These are phyloP conservation scores for Amaranthus palmeri DNA, from an alignment of 148 eudicot species.

Conservation along the genomic window DNA sequence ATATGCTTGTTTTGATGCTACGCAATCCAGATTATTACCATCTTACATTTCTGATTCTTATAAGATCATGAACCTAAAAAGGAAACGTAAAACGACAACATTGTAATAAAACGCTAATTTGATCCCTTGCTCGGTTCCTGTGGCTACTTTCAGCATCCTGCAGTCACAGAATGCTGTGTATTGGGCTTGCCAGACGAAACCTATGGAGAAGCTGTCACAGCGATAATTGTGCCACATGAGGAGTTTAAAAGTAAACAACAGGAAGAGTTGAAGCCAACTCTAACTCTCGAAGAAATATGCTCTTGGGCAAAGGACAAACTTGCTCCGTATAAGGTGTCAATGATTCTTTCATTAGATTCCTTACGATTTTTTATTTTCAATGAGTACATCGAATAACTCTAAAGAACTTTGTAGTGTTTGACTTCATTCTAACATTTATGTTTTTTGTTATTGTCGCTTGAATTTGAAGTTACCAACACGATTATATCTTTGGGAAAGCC, in stretches of 20 bases:
- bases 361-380: neutral
- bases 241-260: constrained; percentile 50
- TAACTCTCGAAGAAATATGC: constrained; percentile 72
- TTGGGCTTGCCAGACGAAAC: constrained; percentile 81
- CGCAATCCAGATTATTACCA: neutral
- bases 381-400: neutral
- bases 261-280: constrained; percentile 59
- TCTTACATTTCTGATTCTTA: neutral
- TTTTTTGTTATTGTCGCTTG: neutral
- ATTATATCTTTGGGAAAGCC: constrained; percentile 67
- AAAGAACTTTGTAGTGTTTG: neutral
- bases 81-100: neutral
- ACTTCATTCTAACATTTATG: neutral
- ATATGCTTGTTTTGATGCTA: neutral
- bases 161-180: constrained; percentile 88
- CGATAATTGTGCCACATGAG: constrained; percentile 72
- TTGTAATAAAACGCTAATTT: neutral
- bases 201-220: constrained; percentile 82
- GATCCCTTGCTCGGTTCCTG: constrained; percentile 5
- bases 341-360: neutral
- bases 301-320: constrained; percentile 89
- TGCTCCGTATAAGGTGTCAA: constrained; percentile 96
- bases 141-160: constrained; percentile 57
- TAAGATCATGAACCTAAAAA: too few species aligned
- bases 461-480: constrained; percentile 72